Evolutionary conservation across 495 filamentous ascomycete genomes (phyloP).

Genomic region (Annulohypoxylon maeteangense): DNA sequence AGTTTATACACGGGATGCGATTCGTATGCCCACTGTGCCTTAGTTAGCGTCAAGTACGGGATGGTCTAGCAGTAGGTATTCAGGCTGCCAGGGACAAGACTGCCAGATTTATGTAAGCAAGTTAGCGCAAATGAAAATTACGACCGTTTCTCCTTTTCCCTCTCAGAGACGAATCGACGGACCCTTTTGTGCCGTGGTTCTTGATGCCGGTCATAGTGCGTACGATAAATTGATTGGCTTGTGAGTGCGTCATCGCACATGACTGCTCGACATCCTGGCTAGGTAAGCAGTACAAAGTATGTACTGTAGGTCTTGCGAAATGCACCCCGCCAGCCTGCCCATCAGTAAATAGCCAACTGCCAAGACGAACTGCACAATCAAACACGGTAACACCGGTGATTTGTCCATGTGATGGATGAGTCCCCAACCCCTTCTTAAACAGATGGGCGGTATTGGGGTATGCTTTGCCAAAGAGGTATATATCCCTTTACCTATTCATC

Average conservation of each 20-base stretch:
- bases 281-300: no score
- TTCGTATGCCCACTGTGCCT: slow-evolving; percentile 22
- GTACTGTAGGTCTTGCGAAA: slow-evolving; percentile 18
- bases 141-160: neutral
- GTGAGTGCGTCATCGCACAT: slow-evolving; percentile 31
- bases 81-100: neutral
- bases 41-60: slow-evolving; percentile 16
- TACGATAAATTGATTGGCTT: slow-evolving; percentile 7
- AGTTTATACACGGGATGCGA: slow-evolving; percentile 1
- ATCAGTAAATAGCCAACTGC: slow-evolving; percentile 28
- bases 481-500: neutral
- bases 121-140: slow-evolving; percentile 9
- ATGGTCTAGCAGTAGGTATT: neutral
- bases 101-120: slow-evolving; percentile 14
- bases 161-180: neutral
- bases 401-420: slow-evolving; percentile 30
- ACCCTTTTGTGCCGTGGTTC: slow-evolving; percentile 10
- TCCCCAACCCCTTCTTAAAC: slow-evolving; percentile 25
- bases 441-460: neutral
- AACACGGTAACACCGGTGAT: slow-evolving; percentile 29
- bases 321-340: slow-evolving; percentile 11
- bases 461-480: neutral
- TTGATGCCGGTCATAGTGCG: neutral
- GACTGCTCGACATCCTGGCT: slow-evolving; percentile 11
- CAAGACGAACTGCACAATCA: slow-evolving; percentile 21